phyloP scores from a whole-genome alignment of 1,284 basidiomycete species.

The Heterobasidion annosum region DNA sequence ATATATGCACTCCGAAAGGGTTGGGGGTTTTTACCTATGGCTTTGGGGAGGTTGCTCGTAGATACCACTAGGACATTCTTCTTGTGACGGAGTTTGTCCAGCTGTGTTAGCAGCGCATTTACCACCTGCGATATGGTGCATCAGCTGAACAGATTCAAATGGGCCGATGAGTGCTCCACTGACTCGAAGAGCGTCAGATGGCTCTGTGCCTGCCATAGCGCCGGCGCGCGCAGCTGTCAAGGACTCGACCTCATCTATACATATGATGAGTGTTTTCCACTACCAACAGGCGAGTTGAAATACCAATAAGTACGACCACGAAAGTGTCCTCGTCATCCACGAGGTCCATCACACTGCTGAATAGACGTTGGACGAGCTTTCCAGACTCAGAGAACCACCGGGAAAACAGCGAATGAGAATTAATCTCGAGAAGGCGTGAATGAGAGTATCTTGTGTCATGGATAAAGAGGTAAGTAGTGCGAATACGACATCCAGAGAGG shows the following conservation, averaged over 20 bases:
- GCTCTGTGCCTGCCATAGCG: conserved; percentile 92
- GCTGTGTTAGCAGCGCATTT: conserved; percentile 93
- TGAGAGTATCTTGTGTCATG: conserved; percentile 61
- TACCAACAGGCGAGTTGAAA: not conserved
- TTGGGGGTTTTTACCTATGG: conserved; percentile 62
- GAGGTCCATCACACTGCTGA: conserved; percentile 83
- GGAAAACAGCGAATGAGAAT: conserved; percentile 93
- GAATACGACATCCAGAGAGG: not conserved
- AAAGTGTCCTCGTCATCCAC: conserved; percentile 87
- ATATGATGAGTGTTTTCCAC: conserved; percentile 2
- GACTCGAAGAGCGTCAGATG: conserved; percentile 90
- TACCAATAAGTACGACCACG: conserved; percentile 91
- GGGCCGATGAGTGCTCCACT: conserved; percentile 12
- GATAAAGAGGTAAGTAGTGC: not conserved
- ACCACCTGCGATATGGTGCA: conserved; percentile 63
- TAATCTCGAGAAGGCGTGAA: conserved; percentile 91
- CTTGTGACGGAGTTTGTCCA: conserved; percentile 89
- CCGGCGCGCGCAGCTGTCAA: conserved; percentile 89
- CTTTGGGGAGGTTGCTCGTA: conserved; percentile 91
- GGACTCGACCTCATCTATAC: conserved; percentile 90
- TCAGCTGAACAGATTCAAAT: not conserved
- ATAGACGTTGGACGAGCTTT: conserved; percentile 93
- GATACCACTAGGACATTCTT: conserved; percentile 96
- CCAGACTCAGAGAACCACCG: conserved; percentile 99
- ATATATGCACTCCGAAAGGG: not conserved